These are phyloP conservation scores for Xylogone sp. DNA, from an alignment of 2,329 filamentous ascomycete species.

Conservation along the genomic window DNA sequence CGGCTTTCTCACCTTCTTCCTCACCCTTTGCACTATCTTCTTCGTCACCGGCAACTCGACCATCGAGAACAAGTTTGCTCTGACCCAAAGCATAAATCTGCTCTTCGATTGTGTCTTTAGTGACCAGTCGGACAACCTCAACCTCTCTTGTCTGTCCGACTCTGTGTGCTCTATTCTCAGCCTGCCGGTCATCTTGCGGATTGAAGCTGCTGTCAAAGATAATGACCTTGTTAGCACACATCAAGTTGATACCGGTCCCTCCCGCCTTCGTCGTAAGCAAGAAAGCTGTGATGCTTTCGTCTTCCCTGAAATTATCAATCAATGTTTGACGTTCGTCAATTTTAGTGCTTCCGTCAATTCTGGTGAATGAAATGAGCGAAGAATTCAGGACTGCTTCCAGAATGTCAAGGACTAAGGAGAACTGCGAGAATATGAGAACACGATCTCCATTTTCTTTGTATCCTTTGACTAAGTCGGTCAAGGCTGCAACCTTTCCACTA, in stretches of 20 bases:
- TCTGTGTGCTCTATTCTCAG: slow-evolving; percentile 92
- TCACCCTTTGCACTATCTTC: slow-evolving; percentile 34
- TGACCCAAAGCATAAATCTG: slow-evolving; percentile 87
- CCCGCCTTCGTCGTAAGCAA: slow-evolving; percentile 90
- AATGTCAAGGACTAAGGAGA: slow-evolving; percentile 87
- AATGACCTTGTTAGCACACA: slow-evolving; percentile 93
- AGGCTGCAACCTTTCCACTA: slow-evolving; percentile 80
- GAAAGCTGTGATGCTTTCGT: slow-evolving; percentile 80
- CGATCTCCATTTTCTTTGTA: slow-evolving; percentile 82
- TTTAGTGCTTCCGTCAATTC: slow-evolving; percentile 81
- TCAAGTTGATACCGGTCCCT: slow-evolving; percentile 95
- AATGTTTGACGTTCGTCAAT: slow-evolving; percentile 82
- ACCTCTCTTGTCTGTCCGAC: slow-evolving; percentile 89
- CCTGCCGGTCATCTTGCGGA: slow-evolving; percentile 96
- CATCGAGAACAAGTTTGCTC: slow-evolving; percentile 88
- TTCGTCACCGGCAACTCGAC: slow-evolving; percentile 53
- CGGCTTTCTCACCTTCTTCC: slow-evolving; percentile 20
- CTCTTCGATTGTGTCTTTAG: slow-evolving; percentile 81
- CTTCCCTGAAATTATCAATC: slow-evolving; percentile 79
- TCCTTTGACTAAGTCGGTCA: slow-evolving; percentile 67
- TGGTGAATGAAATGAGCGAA: slow-evolving; percentile 70
- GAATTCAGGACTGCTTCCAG: slow-evolving; percentile 76
- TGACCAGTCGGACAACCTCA: slow-evolving; percentile 83
- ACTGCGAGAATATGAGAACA: slow-evolving; percentile 88
- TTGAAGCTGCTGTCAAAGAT: slow-evolving; percentile 98